A percentile compares a stretch with the other conserved stretches of the same genome.
Evolutionary conservation across 768 basidiomycete species (phyloP).

Genomic region (Boletus coccyginus): DNA sequence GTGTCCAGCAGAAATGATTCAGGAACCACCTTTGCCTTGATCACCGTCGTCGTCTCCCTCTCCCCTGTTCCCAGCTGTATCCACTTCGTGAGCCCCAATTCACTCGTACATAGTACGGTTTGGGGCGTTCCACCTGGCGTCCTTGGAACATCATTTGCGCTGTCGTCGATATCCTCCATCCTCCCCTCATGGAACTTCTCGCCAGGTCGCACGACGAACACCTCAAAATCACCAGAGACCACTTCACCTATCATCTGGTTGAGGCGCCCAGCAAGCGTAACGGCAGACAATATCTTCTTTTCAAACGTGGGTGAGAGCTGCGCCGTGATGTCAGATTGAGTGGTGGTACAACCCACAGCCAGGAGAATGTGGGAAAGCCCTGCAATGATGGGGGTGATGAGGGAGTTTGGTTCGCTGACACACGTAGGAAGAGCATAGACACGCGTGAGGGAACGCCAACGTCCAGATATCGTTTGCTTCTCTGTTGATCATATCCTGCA

Average conservation of each 20-base stretch:
- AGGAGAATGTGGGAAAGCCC: slow-evolving; percentile 2
- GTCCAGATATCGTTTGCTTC: neutral
- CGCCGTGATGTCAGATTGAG: neutral
- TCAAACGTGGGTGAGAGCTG: neutral
- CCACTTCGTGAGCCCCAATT: neutral
- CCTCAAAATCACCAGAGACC: slow-evolving; percentile 10
- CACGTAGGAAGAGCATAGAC: neutral
- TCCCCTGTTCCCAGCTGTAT: neutral
- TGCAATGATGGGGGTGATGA: neutral
- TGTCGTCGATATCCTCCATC: neutral
- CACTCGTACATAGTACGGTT: neutral
- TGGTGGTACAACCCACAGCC: neutral
- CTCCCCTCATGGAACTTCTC: neutral
- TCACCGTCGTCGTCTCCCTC: neutral
- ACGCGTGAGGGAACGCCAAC: slow-evolving; percentile 8
- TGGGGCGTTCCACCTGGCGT: neutral
- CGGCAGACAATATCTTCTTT: neutral
- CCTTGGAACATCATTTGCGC: neutral
- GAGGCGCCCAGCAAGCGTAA: neutral
- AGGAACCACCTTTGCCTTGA: slow-evolving; percentile 3
- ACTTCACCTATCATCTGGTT: slow-evolving; percentile 5
- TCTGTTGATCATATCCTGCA: neutral
- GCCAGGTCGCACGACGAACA: neutral
- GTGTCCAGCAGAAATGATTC: neutral
- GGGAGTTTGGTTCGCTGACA: neutral